These are phyloP conservation scores for Fraxinus anomala DNA, from an alignment of 257 asterid genomes.

Conservation along the genomic window DNA sequence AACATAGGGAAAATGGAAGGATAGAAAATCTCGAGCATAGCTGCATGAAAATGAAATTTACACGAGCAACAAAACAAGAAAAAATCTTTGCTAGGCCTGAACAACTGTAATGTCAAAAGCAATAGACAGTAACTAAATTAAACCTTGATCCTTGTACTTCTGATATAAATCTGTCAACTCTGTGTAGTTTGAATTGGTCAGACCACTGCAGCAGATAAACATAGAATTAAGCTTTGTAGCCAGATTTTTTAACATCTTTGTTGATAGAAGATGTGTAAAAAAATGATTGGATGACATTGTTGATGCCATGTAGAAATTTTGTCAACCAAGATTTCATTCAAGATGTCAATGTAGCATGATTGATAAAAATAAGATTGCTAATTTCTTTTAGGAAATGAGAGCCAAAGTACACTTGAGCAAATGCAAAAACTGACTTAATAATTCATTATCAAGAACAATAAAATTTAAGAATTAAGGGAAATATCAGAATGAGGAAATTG, in stretches of 20 bases:
- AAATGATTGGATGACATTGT: too few relatives aligned
- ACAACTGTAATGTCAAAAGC: background rate
- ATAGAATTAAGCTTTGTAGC: too few relatives aligned
- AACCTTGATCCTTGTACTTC: constrained; percentile 85
- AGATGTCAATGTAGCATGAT: too few relatives aligned
- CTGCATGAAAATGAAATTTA: background rate
- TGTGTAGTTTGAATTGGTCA: constrained; percentile 77
- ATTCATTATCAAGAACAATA: background rate
- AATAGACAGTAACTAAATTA: constrained; percentile 15
- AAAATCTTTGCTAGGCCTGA: background rate
- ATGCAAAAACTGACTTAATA: background rate
- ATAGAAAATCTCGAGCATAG: background rate
- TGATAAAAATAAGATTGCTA: constrained; percentile 2
- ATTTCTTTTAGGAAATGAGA: background rate
- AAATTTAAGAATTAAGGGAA: background rate
- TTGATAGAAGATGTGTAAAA: too few relatives aligned
- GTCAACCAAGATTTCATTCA: too few relatives aligned
- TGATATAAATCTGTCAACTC: constrained; percentile 68
- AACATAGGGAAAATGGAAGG: background rate
- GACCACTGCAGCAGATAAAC: constrained; percentile 59
- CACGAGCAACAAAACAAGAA: background rate
- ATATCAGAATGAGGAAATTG: background rate
- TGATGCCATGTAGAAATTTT: too few relatives aligned
- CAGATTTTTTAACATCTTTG: too few relatives aligned
- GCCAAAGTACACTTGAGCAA: too few relatives aligned